Evolutionary conservation across 495 filamentous ascomycete genomes (phyloP).

Genomic region (Oidiodendron maius): DNA sequence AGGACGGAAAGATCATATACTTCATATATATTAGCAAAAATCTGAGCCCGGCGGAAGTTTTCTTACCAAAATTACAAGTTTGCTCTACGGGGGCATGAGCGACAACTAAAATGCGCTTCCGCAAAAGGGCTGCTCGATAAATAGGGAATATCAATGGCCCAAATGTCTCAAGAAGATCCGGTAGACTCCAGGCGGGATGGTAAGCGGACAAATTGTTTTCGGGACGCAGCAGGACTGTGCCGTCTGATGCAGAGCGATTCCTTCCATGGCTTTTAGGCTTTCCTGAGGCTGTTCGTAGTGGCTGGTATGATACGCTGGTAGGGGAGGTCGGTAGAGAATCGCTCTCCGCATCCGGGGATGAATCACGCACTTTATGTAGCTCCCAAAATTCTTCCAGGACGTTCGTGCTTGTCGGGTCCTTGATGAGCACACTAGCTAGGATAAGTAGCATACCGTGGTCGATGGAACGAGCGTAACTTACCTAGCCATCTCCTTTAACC

Average conservation of each 20-base stretch:
- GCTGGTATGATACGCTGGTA: slow-evolving; percentile 35
- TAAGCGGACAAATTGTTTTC: slow-evolving; percentile 68
- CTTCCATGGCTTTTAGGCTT: slow-evolving; percentile 38
- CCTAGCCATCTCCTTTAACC: slow-evolving; percentile 68
- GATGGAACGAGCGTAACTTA: slow-evolving; percentile 28
- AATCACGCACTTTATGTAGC: slow-evolving; percentile 48
- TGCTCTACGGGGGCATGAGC: slow-evolving; percentile 76
- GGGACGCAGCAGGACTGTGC: slow-evolving; percentile 49
- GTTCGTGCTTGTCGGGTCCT: slow-evolving; percentile 48
- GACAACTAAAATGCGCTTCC: slow-evolving; percentile 83
- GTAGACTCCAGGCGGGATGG: slow-evolving; percentile 82
- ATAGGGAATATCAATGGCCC: slow-evolving; percentile 89
- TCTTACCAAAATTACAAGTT: slow-evolving; percentile 80
- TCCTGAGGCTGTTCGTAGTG: slow-evolving; percentile 11
- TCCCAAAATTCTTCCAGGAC: slow-evolving; percentile 78
- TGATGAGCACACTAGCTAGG: slow-evolving; percentile 39
- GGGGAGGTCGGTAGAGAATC: slow-evolving; percentile 53
- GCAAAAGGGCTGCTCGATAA: slow-evolving; percentile 78
- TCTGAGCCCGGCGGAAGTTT: not conserved
- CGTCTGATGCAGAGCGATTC: slow-evolving; percentile 55
- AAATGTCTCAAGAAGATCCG: slow-evolving; percentile 70
- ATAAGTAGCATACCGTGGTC: slow-evolving; percentile 1
- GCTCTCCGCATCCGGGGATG: slow-evolving; percentile 30
- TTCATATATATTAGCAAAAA: slow-evolving; percentile 25
- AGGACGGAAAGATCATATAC: slow-evolving; percentile 93